These are phyloP conservation scores for Aspergillus avenaceus DNA, from an alignment of 495 filamentous ascomycete genomes.

Conservation along the genomic window DNA sequence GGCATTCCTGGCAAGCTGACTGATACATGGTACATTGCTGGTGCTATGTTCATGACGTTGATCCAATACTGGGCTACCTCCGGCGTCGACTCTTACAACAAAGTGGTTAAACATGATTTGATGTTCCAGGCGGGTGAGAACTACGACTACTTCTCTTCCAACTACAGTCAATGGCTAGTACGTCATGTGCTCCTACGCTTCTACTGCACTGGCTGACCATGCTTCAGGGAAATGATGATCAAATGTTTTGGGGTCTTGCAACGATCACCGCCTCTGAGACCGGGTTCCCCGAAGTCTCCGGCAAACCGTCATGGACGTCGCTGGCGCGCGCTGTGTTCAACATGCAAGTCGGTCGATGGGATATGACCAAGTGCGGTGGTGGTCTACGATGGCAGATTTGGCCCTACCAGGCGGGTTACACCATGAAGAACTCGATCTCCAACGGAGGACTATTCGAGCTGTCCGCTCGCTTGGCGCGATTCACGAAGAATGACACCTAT, in stretches of 20 bases:
- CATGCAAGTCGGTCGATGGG: constrained; percentile 51
- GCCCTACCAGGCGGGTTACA: constrained; percentile 42
- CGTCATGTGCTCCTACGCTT: neutral
- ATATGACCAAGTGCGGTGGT: constrained; percentile 37
- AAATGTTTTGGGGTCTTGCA: constrained; percentile 51
- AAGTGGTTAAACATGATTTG: constrained; percentile 39
- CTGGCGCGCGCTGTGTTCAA: constrained; percentile 73
- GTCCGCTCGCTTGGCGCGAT: constrained; percentile 58
- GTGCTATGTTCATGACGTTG: constrained; percentile 43
- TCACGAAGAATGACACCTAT: constrained; percentile 61
- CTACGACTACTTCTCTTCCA: constrained; percentile 37
- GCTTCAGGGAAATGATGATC: constrained; percentile 45
- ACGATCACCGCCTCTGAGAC: constrained; percentile 47
- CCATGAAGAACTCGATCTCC: constrained; percentile 63
- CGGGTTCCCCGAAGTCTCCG: constrained; percentile 34
- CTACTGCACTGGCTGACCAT: neutral
- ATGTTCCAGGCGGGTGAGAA: constrained; percentile 39
- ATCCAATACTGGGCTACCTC: constrained; percentile 50
- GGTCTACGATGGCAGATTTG: constrained; percentile 51
- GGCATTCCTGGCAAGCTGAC: constrained; percentile 35
- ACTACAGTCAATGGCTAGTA: constrained; percentile 28
- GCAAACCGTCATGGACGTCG: constrained; percentile 61
- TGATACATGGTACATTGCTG: constrained; percentile 46
- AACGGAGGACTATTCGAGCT: constrained; percentile 66
- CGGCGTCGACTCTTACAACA: constrained; percentile 41